These are phyloP conservation scores for Alternaria conjuncta DNA, from an alignment of 2,329 filamentous ascomycete species.

Conservation along the genomic window DNA sequence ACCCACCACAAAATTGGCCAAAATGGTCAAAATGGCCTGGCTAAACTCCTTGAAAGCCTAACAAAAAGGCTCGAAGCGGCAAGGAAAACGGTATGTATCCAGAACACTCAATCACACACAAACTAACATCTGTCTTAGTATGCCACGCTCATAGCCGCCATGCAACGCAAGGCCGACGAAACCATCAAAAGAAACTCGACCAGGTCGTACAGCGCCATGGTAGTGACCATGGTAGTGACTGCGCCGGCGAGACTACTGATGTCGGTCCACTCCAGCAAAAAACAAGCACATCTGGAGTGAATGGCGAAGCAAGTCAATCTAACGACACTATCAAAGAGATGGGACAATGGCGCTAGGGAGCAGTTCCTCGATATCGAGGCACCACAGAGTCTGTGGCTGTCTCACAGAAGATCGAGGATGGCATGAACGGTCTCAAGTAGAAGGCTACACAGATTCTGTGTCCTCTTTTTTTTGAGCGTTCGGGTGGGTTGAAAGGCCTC, in stretches of 20 bases:
- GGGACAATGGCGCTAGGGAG: not conserved
- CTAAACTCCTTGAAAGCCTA: not conserved
- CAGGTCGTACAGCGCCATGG: not conserved
- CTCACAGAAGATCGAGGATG: not conserved
- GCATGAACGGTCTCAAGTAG: not conserved
- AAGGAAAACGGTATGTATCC: not conserved
- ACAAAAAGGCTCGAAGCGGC: not conserved
- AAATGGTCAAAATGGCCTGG: not conserved
- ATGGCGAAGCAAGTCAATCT: not conserved
- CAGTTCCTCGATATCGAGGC: not conserved
- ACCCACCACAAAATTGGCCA: not conserved
- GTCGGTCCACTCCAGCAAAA: not conserved
- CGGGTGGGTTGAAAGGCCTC: not conserved
- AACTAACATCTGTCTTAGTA: not conserved
- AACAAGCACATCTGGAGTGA: not conserved
- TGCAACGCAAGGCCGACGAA: not conserved
- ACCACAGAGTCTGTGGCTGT: not conserved
- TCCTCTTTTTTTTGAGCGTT: not conserved
- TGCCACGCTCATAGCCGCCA: not conserved
- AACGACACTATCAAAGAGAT: not conserved
- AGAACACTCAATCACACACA: not conserved
- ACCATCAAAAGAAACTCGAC: not conserved
- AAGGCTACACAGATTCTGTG: not conserved
- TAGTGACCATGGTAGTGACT: not conserved
- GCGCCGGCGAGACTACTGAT: not conserved